Conservation (phyloP, 176 grass and related monocot species). For the Pharus latifolius region DNA sequence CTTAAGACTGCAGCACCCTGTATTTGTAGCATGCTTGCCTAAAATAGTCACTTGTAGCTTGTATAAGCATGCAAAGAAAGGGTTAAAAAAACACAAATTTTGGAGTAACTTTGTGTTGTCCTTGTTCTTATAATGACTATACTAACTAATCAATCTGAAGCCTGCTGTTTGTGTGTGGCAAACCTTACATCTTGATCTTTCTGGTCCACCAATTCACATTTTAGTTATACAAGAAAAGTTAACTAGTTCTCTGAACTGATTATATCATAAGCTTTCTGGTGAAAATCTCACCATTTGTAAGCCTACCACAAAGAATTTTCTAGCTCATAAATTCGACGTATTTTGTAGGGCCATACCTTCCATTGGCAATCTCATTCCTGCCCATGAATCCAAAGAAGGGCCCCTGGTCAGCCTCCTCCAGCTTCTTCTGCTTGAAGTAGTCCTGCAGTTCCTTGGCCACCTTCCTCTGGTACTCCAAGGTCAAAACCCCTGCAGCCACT, state of each 20-base stretch:
- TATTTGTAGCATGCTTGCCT: constrained; percentile 1
- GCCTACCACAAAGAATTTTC: neutral
- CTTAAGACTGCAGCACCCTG: neutral
- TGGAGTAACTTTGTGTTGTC: neutral
- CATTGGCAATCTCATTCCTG: constrained; percentile 93
- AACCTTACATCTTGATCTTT: neutral
- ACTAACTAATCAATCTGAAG: neutral
- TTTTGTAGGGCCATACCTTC: constrained; percentile 57
- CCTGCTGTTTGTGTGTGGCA: neutral
- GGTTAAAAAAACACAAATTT: neutral
- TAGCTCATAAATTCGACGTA: neutral
- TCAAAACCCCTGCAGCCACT: constrained; percentile 40
- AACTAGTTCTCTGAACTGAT: neutral
- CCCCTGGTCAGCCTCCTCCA: constrained; percentile 68
- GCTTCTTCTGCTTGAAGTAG: constrained; percentile 97
- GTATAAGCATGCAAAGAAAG: neutral
- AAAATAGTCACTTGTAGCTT: neutral
- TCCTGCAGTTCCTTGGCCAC: constrained; percentile 97
- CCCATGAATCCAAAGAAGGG: constrained; percentile 75
- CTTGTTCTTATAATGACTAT: neutral
- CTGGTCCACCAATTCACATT: neutral
- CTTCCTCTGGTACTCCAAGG: constrained; percentile 96
- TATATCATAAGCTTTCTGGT: too few species aligned
- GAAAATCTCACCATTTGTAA: neutral
- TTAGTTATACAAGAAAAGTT: neutral